Conservation (phyloP, 371 early-diverging fungal genomes). For the Rhizopus stolonifer region DNA sequence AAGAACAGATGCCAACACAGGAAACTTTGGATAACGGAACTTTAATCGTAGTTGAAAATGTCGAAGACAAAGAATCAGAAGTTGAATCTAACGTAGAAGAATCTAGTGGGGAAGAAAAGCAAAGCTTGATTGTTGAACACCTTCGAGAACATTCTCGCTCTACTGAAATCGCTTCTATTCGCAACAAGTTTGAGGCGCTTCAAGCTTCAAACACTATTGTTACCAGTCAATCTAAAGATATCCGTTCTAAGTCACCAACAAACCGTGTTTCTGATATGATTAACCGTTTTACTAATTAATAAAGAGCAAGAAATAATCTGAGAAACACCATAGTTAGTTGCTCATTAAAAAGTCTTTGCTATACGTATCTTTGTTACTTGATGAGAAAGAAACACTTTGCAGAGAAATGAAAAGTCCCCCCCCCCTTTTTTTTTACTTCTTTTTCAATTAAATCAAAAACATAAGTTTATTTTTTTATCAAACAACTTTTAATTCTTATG, state of each 20-base stretch:
- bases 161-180: slow-evolving; percentile 36
- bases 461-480: no score
- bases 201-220: slow-evolving; percentile 6
- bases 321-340: no score
- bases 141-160: slow-evolving; percentile 11
- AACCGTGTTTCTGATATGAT: slow-evolving; percentile 46
- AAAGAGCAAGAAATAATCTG: no score
- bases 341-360: no score
- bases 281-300: slow-evolving; percentile 30
- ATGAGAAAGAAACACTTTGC: no score
- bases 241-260: slow-evolving; percentile 34
- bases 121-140: no score
- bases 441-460: no score
- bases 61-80: slow-evolving; percentile 18
- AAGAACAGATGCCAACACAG: background rate
- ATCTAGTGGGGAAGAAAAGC: background rate
- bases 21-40: background rate
- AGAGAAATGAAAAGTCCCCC: no score
- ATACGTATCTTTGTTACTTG: no score
- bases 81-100: slow-evolving; percentile 25
- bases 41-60: slow-evolving; percentile 2
- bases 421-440: no score
- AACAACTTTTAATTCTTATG: no score
- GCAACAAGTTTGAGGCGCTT: slow-evolving; percentile 33
- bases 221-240: slow-evolving; percentile 19